These are phyloP conservation scores for Corylus americana DNA, from an alignment of 306 rosid species.

Conservation along the genomic window DNA sequence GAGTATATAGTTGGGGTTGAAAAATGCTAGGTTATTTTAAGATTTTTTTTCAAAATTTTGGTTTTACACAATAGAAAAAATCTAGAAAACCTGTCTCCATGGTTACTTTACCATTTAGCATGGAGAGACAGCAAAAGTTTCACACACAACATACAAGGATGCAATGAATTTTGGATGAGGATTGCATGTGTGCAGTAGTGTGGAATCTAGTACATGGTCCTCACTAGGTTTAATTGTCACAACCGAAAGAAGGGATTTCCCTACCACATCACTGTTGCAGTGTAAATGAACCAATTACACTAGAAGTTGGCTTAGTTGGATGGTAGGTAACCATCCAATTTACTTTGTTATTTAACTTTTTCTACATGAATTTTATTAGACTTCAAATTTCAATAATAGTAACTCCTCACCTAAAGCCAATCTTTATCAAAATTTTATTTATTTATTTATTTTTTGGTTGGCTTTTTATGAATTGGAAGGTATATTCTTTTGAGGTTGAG, in stretches of 20 bases:
- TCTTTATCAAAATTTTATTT: background rate
- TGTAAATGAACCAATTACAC: background rate
- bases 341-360: background rate
- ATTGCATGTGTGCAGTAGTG: background rate
- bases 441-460: background rate
- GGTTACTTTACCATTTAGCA: too few species aligned
- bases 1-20: too few species aligned
- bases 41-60: too few species aligned
- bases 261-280: background rate
- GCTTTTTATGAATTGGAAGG: background rate
- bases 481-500: background rate
- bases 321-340: background rate
- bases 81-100: too few species aligned
- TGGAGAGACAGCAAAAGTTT: background rate
- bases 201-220: too few species aligned
- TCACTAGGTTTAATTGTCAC: too few species aligned
- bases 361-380: background rate
- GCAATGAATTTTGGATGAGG: background rate
- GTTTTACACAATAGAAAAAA: too few species aligned
- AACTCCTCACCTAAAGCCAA: background rate
- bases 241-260: background rate
- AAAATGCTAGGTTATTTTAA: too few species aligned
- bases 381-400: background rate
- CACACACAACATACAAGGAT: background rate
- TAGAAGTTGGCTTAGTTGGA: background rate